Conservation (phyloP, 768 basidiomycete genomes). For the Pluteus cervinus region DNA sequence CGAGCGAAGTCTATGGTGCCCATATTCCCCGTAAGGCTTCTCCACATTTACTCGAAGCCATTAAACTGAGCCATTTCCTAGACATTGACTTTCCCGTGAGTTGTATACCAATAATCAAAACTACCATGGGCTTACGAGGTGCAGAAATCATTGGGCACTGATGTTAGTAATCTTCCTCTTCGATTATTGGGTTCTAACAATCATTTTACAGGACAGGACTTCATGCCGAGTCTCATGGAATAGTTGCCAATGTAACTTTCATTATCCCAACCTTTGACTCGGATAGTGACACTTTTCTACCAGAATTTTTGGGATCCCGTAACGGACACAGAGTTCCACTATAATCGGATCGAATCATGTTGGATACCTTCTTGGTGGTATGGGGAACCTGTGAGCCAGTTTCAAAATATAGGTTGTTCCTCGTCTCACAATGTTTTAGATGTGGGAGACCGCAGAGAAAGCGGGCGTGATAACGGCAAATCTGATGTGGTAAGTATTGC, state of each 20-base stretch:
- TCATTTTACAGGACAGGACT: constrained; percentile 70
- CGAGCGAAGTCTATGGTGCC: constrained; percentile 84
- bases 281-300: background rate
- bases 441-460: constrained; percentile 85
- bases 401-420: background rate
- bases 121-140: background rate
- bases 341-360: constrained; percentile 53
- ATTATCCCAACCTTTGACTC: background rate
- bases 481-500: constrained; percentile 75
- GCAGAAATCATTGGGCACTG: constrained; percentile 84
- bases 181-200: constrained; percentile 1
- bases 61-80: constrained; percentile 21
- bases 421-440: constrained; percentile 34
- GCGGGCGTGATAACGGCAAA: constrained; percentile 75
- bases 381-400: constrained; percentile 69
- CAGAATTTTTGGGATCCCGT: constrained; percentile 87
- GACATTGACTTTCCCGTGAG: constrained; percentile 90
- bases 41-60: background rate
- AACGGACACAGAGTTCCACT: constrained; percentile 59
- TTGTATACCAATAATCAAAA: constrained; percentile 8
- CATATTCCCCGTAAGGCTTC: constrained; percentile 64
- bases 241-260: constrained; percentile 72
- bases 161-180: constrained; percentile 42
- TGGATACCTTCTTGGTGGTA: constrained; percentile 80
- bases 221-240: constrained; percentile 85